These are phyloP conservation scores for Zea luxurians DNA, from an alignment of 176 grass and related monocot genomes.

Conservation along the genomic window DNA sequence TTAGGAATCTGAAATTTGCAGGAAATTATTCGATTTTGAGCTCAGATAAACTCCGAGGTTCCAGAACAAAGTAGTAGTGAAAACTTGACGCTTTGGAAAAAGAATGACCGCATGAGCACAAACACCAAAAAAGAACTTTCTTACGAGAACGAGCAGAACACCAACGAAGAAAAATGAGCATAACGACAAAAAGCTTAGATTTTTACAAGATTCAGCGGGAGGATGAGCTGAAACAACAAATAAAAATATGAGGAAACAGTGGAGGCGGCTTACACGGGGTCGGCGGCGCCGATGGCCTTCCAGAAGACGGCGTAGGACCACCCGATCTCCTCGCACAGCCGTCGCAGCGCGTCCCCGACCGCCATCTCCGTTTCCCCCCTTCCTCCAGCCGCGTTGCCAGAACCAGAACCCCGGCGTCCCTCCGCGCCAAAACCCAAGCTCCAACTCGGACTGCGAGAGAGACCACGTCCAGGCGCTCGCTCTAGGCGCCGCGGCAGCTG, in stretches of 20 bases:
- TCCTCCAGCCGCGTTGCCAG: too few relatives aligned
- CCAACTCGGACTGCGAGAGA: background rate
- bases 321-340: constrained; percentile 83
- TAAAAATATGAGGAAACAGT: background rate
- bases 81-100: background rate
- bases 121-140: background rate
- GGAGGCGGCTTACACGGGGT: constrained; percentile 63
- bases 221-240: constrained; percentile 12
- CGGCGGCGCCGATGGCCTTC: constrained; percentile 72
- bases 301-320: constrained; percentile 98
- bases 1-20: background rate
- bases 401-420: constrained; percentile 6
- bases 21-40: background rate
- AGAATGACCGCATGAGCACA: background rate
- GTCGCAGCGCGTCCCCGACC: constrained; percentile 69
- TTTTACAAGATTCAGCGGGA: constrained; percentile 23
- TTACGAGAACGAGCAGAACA: background rate
- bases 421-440: constrained; percentile 31
- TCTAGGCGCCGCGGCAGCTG: constrained; percentile 93
- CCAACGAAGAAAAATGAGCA: background rate
- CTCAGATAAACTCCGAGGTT: background rate
- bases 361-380: constrained; percentile 37
- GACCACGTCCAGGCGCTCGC: background rate
- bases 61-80: background rate
- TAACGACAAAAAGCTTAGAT: background rate